These are phyloP conservation scores for Fomitopsis pulvina DNA, from an alignment of 768 basidiomycete genomes.

Conservation along the genomic window DNA sequence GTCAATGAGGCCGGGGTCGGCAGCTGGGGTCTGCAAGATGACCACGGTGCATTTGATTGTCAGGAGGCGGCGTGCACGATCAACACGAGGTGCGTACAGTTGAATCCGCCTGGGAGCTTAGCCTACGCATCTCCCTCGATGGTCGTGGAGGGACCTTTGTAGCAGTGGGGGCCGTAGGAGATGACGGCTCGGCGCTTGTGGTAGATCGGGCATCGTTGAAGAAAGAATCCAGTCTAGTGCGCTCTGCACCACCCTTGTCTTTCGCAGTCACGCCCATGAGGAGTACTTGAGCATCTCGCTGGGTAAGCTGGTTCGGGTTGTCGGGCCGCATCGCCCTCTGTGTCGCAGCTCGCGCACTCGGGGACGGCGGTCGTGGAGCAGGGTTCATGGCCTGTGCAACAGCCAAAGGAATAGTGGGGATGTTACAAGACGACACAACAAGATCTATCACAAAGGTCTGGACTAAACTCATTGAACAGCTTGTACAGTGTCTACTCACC, in stretches of 20 bases:
- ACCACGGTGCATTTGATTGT: neutral
- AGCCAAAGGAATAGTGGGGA: slow-evolving; percentile 90
- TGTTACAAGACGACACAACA: slow-evolving; percentile 93
- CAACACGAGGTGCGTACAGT: slow-evolving; percentile 7
- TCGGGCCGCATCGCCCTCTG: slow-evolving; percentile 83
- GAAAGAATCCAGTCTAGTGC: slow-evolving; percentile 47
- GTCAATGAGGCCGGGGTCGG: slow-evolving; percentile 57
- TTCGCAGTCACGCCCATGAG: slow-evolving; percentile 49
- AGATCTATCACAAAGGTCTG: slow-evolving; percentile 49
- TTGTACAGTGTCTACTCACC: slow-evolving; percentile 40
- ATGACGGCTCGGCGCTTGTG: slow-evolving; percentile 24
- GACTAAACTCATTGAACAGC: neutral
- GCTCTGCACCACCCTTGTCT: slow-evolving; percentile 35
- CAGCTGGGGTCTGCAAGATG: slow-evolving; percentile 11
- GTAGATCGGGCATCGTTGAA: slow-evolving; percentile 36
- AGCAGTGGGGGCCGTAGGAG: slow-evolving; percentile 6
- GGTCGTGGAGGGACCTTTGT: slow-evolving; percentile 54
- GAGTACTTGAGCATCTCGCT: slow-evolving; percentile 70
- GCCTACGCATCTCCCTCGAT: slow-evolving; percentile 53
- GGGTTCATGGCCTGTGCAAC: slow-evolving; percentile 98
- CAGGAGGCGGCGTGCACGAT: neutral
- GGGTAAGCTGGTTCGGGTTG: slow-evolving; percentile 76
- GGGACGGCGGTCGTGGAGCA: slow-evolving; percentile 90
- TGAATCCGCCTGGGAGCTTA: slow-evolving; percentile 14
- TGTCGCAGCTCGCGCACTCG: slow-evolving; percentile 77